Evolutionary conservation across 1,139 yeast genomes (phyloP), one percentile per base, ranked within the genome.

Genomic region (Saccharomyces uvarum): DNA sequence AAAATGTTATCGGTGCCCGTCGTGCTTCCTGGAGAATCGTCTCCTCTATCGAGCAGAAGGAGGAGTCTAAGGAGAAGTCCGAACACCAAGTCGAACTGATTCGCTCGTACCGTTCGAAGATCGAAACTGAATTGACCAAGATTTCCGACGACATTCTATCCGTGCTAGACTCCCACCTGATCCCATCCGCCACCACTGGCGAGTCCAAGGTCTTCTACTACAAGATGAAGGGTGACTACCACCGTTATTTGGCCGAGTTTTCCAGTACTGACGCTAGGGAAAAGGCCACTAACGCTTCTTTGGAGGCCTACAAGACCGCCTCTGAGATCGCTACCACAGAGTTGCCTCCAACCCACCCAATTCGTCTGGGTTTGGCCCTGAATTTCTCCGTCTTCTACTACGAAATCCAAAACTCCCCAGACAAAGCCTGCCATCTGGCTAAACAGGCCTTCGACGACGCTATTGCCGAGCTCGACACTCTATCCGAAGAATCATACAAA

Each of bases 21-120:
- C 91, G 99, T 78, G 98, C 99, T 58, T 89, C 97, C 49, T 93
- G 99, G 99, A 86, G 98, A 83, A 91, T 91, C 73, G 97, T 91
- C 56, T 89, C 97, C 51, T 89, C 97, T 49, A 91, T 91, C 69
- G 98, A 91, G 77, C 98, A 91, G 77, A 91, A 91, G 79, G 98
- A 91, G 77, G 98, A 91, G 77, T 87, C 91, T 67, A 90, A 91
- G 78, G 96, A 95, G 71, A 88, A 90, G 70, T 65, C 71, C n/a
- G 70, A 65, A 51, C 69, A 68, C 63, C 98, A 93, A 77, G 97
- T 89, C 62, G 73, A 82, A 61, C 83, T 91, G 73, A 91, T 93
- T 74, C 87, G 95, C 77, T 95, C 88, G 62, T 91, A 93, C 82
- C 93, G 98, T 77, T 78, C 88, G 60, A 91, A 91, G 81, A 89